phyloP scores from a whole-genome alignment of 2,329 filamentous ascomycete species.

The Hypoxylon sp. region DNA sequence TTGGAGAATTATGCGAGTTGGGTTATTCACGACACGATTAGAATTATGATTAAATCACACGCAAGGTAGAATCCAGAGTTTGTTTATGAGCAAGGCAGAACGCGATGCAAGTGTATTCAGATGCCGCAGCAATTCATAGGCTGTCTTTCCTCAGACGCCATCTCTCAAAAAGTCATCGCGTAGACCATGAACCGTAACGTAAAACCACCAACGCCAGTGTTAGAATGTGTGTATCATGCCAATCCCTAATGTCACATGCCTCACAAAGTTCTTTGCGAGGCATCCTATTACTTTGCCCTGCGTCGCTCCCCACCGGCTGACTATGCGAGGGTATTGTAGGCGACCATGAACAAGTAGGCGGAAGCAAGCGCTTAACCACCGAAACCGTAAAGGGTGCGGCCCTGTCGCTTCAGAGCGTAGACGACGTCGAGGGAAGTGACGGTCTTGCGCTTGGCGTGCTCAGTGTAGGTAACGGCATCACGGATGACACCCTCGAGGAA shows the following conservation, averaged over 20 bases:
- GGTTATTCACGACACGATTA: not conserved
- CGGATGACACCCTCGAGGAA: slow-evolving; percentile 87
- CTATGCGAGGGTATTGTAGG: slow-evolving; percentile 14
- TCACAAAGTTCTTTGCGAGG: slow-evolving; percentile 17
- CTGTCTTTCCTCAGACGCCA: slow-evolving; percentile 45
- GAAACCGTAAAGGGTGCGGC: slow-evolving; percentile 77
- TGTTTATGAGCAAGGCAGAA: slow-evolving; percentile 46
- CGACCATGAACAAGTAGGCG: slow-evolving; percentile 23
- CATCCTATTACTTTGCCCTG: slow-evolving; percentile 9
- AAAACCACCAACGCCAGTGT: slow-evolving; percentile 54
- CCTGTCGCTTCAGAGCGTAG: slow-evolving; percentile 75
- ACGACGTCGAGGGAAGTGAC: slow-evolving; percentile 76
- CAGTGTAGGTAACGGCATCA: slow-evolving; percentile 85
- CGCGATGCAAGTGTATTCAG: slow-evolving; percentile 51
- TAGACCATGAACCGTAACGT: slow-evolving; percentile 49
- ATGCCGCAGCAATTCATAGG: slow-evolving; percentile 45
- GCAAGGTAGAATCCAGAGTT: not conserved
- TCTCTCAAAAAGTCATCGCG: slow-evolving; percentile 49
- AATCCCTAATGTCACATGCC: slow-evolving; percentile 44
- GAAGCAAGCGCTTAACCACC: slow-evolving; percentile 66
- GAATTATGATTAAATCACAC: slow-evolving; percentile 7
- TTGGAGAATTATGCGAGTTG: not conserved
- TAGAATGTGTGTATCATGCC: slow-evolving; percentile 54
- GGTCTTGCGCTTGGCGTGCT: slow-evolving; percentile 85
- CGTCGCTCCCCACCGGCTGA: slow-evolving; percentile 4